Conservation (phyloP, 2,329 filamentous ascomycete species). For the Fusarium papillatum region DNA sequence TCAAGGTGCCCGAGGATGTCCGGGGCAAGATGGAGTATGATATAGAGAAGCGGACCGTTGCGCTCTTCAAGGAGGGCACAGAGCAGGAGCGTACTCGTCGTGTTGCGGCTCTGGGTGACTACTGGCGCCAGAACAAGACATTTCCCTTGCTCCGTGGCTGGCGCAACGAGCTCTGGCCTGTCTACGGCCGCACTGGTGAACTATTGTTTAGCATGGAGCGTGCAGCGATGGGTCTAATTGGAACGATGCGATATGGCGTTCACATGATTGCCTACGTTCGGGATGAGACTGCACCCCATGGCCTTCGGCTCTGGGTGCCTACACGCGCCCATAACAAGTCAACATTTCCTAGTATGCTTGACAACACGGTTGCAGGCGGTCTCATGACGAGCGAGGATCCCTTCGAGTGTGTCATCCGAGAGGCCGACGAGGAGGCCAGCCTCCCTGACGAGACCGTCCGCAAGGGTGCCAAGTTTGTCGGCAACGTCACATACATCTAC, state of each 20-base stretch:
- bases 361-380: conserved; percentile 90
- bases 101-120: conserved; percentile 68
- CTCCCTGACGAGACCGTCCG: conserved; percentile 80
- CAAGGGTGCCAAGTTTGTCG: conserved; percentile 67
- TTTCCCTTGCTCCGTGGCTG: conserved; percentile 85
- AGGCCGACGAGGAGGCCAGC: conserved; percentile 91
- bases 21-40: conserved; percentile 74
- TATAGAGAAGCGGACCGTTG: conserved; percentile 71
- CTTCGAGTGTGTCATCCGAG: conserved; percentile 86
- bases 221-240: conserved; percentile 80
- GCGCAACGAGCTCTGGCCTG: conserved; percentile 85
- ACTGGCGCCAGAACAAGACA: conserved; percentile 77
- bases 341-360: conserved; percentile 92
- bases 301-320: conserved; percentile 88
- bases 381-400: conserved; percentile 85
- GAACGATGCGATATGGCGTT: conserved; percentile 82
- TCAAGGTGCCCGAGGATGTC: conserved; percentile 60
- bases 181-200: conserved; percentile 75
- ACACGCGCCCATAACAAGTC: conserved; percentile 82
- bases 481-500: conserved; percentile 88
- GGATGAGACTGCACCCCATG: conserved; percentile 55
- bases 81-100: conserved; percentile 73
- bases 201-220: conserved; percentile 83
- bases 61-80: conserved; percentile 70
- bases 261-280: conserved; percentile 83